Base-by-base conservation (phyloP, 495 filamentous ascomycete genomes). In the Antarctomyces pellizariae region DNA sequence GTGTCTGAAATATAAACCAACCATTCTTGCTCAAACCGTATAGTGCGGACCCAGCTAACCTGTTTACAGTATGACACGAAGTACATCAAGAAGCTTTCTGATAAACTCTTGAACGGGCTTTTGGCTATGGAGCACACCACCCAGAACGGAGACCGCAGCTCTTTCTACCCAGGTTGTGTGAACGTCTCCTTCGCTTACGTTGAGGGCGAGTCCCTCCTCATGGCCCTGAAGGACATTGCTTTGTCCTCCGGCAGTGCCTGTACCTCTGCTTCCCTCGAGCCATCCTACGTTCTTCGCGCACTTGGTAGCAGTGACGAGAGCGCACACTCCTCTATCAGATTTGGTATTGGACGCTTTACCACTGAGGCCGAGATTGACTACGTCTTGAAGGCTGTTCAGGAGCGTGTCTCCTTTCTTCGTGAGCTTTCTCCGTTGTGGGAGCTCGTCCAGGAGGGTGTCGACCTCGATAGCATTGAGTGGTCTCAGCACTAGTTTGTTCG, bases 181-280 rank as follows among this genome's bases (percentile, higher is more conserved):
- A 97, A 97, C 45, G 69, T 97, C 22, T 97, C 86, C 3, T 97
- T 97, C 41, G 86, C 86, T 22, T 97, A 95, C 44, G 75, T 97
- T 10, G 86, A 97, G 50, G 86, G 86, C 30, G 86, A 97, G 48
- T 93, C 84, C 3, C 71, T 97, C 3, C 62, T 97, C 30, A 97
- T 97, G 86, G 86, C 86, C 1, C 56, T 97, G 28, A 95, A 95
- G 50, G 89, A 97, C 42, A 90, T 97, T 54, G 86, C 86, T 0
- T 57, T 97, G 9, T 95, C 86, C 20, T 95, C 89, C 2, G 86
- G 86, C 27, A 92, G 80, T 42, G 86, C 86, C 4, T 97, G 86
- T 51, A 97, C 86, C 6, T 93, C 84, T 12, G 84, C 89, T 2
- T 95, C 89, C 14, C 52, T 97, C 18, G 86, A 97, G 49, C 86